These are phyloP conservation scores for Carex littledalei DNA, from an alignment of 176 grass and related monocot species.

Conservation along the genomic window DNA sequence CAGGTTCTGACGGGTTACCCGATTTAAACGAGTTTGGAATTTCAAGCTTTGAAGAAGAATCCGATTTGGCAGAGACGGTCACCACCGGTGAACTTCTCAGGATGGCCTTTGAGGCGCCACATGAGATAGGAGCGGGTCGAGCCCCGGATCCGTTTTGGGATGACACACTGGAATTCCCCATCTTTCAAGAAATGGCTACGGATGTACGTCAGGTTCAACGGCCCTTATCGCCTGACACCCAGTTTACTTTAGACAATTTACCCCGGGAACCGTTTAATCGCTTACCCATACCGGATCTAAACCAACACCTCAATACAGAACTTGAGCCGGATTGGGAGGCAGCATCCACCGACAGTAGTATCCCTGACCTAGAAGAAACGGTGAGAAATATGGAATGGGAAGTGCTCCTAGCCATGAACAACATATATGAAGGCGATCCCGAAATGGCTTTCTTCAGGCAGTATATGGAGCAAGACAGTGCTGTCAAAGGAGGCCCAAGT, in stretches of 20 bases:
- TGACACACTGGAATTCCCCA: background rate
- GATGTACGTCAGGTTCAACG: background rate
- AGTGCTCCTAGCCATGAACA: slow-evolving; percentile 65
- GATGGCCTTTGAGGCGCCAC: too few species aligned
- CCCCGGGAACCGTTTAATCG: slow-evolving; percentile 28
- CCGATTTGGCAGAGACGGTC: background rate
- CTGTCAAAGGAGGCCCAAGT: slow-evolving; percentile 41
- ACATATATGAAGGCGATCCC: slow-evolving; percentile 33
- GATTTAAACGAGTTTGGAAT: background rate
- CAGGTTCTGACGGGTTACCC: background rate
- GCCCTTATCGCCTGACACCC: background rate
- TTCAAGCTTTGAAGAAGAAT: background rate
- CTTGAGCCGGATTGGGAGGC: slow-evolving; percentile 39
- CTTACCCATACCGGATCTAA: slow-evolving; percentile 34
- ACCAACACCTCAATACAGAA: slow-evolving; percentile 39
- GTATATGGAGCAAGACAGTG: slow-evolving; percentile 40
- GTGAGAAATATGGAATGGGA: slow-evolving; percentile 63
- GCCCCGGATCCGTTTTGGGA: background rate
- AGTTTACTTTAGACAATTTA: background rate
- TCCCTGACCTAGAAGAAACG: slow-evolving; percentile 7
- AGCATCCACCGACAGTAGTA: slow-evolving; percentile 12
- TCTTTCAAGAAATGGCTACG: background rate
- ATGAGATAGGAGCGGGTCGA: background rate
- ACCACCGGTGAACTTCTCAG: background rate
- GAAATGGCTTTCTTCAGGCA: slow-evolving; percentile 66